Conservation (phyloP, 2,329 filamentous ascomycete species). For the Conoideocrella luteorostrata region DNA sequence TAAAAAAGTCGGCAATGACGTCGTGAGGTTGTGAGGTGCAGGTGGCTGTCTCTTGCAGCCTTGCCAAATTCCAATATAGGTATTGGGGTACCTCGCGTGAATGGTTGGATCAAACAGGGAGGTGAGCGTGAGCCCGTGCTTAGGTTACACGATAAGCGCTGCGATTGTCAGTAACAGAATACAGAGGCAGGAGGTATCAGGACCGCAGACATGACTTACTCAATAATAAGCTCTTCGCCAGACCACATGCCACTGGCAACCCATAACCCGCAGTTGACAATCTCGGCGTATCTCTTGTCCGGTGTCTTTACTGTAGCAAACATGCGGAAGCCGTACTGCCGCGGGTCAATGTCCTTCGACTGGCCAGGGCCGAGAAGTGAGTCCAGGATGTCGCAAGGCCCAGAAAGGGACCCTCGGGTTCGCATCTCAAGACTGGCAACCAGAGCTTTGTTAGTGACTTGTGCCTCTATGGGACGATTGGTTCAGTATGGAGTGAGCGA, state of each 20-base stretch:
- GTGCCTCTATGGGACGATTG: neutral
- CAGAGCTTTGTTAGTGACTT: neutral
- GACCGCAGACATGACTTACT: slow-evolving; percentile 25
- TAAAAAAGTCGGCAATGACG: no score
- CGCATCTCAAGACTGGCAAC: slow-evolving; percentile 33
- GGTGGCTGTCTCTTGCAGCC: no score
- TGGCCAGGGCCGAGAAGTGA: slow-evolving; percentile 30
- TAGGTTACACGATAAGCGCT: slow-evolving; percentile 10
- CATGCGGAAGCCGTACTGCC: slow-evolving; percentile 41
- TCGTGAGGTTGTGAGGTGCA: no score
- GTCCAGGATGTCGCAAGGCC: slow-evolving; percentile 37
- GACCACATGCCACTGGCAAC: slow-evolving; percentile 42
- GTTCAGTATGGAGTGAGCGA: slow-evolving; percentile 6
- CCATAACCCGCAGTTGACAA: slow-evolving; percentile 44
- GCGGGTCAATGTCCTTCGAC: slow-evolving; percentile 33
- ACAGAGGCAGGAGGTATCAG: no score
- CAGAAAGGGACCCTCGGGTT: slow-evolving; percentile 41
- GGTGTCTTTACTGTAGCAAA: slow-evolving; percentile 44
- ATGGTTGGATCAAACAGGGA: neutral
- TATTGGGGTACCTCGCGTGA: no score
- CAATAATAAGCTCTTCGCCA: slow-evolving; percentile 38
- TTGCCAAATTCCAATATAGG: no score
- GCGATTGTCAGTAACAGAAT: neutral
- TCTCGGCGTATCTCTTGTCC: slow-evolving; percentile 41
- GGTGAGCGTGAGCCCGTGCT: neutral